Base-by-base conservation (phyloP, 106 monocot genomes). In the Allium cepa region DNA sequence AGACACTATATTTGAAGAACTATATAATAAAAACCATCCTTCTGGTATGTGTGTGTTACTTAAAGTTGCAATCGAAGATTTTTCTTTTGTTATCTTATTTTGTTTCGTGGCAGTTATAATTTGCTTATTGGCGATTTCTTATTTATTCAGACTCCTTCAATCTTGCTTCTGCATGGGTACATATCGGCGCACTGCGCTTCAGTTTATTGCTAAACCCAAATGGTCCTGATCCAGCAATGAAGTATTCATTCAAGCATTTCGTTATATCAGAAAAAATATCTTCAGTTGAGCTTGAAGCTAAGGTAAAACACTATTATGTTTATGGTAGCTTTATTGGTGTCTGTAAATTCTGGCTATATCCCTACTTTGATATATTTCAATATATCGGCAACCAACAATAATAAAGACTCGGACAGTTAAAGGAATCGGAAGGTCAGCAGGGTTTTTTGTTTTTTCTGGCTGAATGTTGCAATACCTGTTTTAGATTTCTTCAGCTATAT, bases 81-180 rank as follows among this genome's bases (percentile, higher is more conserved):
- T n/a, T 8, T 52, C 28, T 27, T 14, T 22, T 9, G 10, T 17
- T 22, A 22, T 51, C 22, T 66, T 26, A 50, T 26, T 26, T 17
- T 14, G 17, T 49, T 10, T 51, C 45, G 2, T 8, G 3, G 3
- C 36, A 36, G 36, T 36, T 36, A 36, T 36, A 36, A 36, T 36
- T 53, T 67, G 4, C 2, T 13, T 67, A 12, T 53, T 26, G 12
- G 52, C 4, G 3, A 28, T 66, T 27, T 52, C 13, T 53, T 67
- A 9, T 75, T 7, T 51, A 9, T 72, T 59, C 83, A 96, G 91
- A 80, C 22, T 62, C 56, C 17, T 60, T 72, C 57, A 77, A 78
- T 71, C 66, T 92, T 74, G 88, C 86, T 4, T 73, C 50, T 84
- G 88, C 88, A 68, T 97, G 96, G 96, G 59, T 91, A 10, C 73